These are phyloP conservation scores for Glycine latifolia DNA, from an alignment of 306 rosid genomes.

Conservation along the genomic window DNA sequence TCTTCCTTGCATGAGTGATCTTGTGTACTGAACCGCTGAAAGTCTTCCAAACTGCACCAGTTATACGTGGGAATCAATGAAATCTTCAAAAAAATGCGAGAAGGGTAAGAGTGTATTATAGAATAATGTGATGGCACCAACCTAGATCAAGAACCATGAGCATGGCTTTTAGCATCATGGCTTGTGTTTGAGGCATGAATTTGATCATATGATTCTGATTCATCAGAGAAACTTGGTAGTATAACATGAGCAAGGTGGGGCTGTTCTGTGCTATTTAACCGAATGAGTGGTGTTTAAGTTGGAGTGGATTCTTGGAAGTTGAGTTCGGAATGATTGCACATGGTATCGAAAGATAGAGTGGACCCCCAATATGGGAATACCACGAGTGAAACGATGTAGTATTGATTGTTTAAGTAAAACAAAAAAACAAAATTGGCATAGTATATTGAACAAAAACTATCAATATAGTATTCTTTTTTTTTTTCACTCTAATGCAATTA, in stretches of 20 bases:
- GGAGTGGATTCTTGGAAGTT: conserved; percentile 7
- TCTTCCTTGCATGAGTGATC: conserved; percentile 30
- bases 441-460: background rate
- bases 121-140: conserved; percentile 21
- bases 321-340: conserved; percentile 11
- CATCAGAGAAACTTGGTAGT: background rate
- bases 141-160: background rate
- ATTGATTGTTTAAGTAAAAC: background rate
- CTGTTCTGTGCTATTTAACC: background rate
- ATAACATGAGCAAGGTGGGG: background rate
- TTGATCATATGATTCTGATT: background rate
- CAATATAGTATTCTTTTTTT: background rate
- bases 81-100: background rate
- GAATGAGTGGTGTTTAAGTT: conserved; percentile 23
- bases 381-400: conserved; percentile 11
- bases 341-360: conserved; percentile 28
- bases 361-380: background rate
- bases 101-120: background rate
- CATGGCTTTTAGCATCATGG: background rate
- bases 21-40: conserved; percentile 1
- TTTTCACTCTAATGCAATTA: background rate
- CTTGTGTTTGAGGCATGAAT: conserved; percentile 13
- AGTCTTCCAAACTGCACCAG: background rate
- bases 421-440: background rate
- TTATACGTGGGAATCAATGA: background rate